phyloP scores from a whole-genome alignment of 768 basidiomycete genomes.

The Hygrocybe coccinea region DNA sequence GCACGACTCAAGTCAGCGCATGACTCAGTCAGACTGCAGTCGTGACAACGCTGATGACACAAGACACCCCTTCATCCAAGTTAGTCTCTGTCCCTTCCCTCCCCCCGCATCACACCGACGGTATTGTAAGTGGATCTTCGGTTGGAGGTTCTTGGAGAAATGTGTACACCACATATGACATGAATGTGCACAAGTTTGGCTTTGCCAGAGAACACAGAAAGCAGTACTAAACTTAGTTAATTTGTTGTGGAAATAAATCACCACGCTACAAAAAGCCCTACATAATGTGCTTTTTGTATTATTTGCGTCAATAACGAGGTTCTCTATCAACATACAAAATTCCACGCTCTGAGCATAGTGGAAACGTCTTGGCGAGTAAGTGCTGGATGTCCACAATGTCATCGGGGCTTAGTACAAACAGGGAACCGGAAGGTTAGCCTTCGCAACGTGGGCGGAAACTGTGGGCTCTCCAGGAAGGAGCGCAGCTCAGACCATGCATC shows the following conservation, averaged over 20 bases:
- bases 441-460: background rate
- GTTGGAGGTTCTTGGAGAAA: too few relatives aligned
- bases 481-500: background rate
- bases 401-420: background rate
- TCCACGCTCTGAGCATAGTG: background rate
- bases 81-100: too few relatives aligned
- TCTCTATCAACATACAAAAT: conserved; percentile 19
- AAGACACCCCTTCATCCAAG: too few relatives aligned
- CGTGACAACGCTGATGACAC: conserved; percentile 1
- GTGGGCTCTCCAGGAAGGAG: background rate
- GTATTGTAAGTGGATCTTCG: too few relatives aligned
- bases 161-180: too few relatives aligned
- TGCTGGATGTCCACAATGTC: background rate
- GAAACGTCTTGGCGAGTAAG: background rate
- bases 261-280: too few relatives aligned
- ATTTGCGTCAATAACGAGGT: conserved; percentile 10
- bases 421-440: background rate
- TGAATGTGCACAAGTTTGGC: too few relatives aligned
- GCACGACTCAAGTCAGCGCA: background rate
- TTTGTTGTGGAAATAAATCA: too few relatives aligned
- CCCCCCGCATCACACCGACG: too few relatives aligned
- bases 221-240: too few relatives aligned
- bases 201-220: too few relatives aligned
- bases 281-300: too few relatives aligned
- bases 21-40: background rate